These are phyloP conservation scores for Talaromyces thailandensis DNA, from an alignment of 495 filamentous ascomycete species.

Conservation along the genomic window DNA sequence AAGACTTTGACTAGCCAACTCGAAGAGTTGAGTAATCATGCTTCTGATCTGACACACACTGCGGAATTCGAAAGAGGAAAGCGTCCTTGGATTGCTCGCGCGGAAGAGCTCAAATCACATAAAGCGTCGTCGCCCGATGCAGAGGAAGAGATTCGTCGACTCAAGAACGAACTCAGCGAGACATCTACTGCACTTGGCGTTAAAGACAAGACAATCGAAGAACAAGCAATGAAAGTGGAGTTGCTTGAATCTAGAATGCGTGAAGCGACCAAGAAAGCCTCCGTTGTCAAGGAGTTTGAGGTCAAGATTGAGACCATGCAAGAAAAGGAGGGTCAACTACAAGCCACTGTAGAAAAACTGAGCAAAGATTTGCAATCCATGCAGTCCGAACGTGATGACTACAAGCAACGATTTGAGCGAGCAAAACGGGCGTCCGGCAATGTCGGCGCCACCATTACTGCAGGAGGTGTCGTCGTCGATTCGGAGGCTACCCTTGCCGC, in stretches of 20 bases:
- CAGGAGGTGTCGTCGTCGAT: constrained; percentile 33
- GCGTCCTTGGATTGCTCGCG: constrained; percentile 76
- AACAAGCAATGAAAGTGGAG: constrained; percentile 62
- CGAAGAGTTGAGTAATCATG: constrained; percentile 62
- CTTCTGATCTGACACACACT: constrained; percentile 67
- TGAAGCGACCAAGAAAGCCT: constrained; percentile 42
- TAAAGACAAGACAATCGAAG: constrained; percentile 89
- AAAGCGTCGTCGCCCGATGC: constrained; percentile 71
- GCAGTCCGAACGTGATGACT: constrained; percentile 62
- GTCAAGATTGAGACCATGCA: constrained; percentile 56
- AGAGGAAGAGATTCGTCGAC: constrained; percentile 65
- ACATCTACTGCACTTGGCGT: constrained; percentile 54
- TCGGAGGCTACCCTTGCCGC: constrained; percentile 41
- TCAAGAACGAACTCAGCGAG: constrained; percentile 68
- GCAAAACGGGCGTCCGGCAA: constrained; percentile 38
- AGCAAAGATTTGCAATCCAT: constrained; percentile 38
- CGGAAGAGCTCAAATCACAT: constrained; percentile 65
- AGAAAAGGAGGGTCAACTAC: constrained; percentile 22
- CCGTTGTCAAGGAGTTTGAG: constrained; percentile 41
- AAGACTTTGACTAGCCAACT: constrained; percentile 55
- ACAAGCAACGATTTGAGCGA: constrained; percentile 60
- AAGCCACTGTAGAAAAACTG: constrained; percentile 27
- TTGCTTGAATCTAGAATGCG: constrained; percentile 45
- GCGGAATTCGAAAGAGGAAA: constrained; percentile 73
- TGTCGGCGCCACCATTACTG: constrained; percentile 36